These are phyloP conservation scores for Acarospora socialis DNA, from an alignment of 2,329 filamentous ascomycete genomes.

Conservation along the genomic window DNA sequence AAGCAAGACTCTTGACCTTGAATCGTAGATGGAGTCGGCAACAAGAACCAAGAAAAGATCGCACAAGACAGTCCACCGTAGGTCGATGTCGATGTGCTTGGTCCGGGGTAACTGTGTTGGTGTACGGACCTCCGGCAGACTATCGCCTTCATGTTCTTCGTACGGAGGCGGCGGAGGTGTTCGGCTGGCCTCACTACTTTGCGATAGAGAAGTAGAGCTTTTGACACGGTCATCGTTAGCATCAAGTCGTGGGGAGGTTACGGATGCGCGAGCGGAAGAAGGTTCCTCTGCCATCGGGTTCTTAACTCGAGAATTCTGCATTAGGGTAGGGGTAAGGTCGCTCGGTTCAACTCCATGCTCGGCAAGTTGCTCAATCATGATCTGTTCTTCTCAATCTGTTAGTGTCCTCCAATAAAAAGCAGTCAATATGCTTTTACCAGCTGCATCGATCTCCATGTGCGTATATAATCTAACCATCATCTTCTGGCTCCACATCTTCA, in stretches of 20 bases:
- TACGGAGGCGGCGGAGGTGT: slow-evolving; percentile 40
- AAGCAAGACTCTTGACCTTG: slow-evolving; percentile 69
- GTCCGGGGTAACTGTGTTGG: slow-evolving; percentile 71
- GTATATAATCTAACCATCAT: slow-evolving; percentile 91
- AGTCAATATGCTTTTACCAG: slow-evolving; percentile 20
- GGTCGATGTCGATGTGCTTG: slow-evolving; percentile 81
- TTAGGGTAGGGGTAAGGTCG: slow-evolving; percentile 73
- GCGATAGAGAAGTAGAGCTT: neutral
- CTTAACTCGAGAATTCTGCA: slow-evolving; percentile 82
- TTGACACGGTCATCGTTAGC: slow-evolving; percentile 12
- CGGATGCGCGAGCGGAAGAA: slow-evolving; percentile 20
- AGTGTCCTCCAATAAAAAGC: neutral
- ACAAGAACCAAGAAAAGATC: slow-evolving; percentile 93
- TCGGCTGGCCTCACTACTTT: slow-evolving; percentile 24
- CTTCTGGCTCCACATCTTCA: slow-evolving; percentile 94
- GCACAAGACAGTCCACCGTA: slow-evolving; percentile 93
- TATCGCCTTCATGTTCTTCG: slow-evolving; percentile 48
- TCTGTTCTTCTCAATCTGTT: slow-evolving; percentile 48
- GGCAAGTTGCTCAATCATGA: slow-evolving; percentile 96
- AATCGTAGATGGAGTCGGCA: slow-evolving; percentile 85
- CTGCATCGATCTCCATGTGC: slow-evolving; percentile 89
- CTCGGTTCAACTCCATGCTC: slow-evolving; percentile 77
- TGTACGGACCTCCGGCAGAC: slow-evolving; percentile 64
- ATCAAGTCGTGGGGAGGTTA: slow-evolving; percentile 15
- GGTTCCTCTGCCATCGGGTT: slow-evolving; percentile 63